These are phyloP conservation scores for Nannochloropsis gaditana DNA, from an alignment of 108 stramenopile genomes.

Conservation along the genomic window DNA sequence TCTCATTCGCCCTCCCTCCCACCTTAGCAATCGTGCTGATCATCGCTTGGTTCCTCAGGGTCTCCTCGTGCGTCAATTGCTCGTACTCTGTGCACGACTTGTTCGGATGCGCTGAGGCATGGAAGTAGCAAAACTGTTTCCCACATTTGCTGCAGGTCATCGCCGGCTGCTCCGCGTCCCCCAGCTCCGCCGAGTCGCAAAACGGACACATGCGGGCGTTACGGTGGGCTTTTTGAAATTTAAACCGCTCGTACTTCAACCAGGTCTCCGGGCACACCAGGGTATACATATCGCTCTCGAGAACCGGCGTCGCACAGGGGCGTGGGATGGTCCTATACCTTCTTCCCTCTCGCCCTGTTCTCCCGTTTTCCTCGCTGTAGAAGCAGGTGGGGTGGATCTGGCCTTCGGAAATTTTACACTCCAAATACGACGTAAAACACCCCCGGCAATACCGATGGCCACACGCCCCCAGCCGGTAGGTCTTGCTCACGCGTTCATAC, in stretches of 20 bases:
- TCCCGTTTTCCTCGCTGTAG: neutral
- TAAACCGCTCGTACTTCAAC: slow-evolving; percentile 52
- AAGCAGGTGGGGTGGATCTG: slow-evolving; percentile 30
- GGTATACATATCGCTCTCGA: slow-evolving; percentile 20
- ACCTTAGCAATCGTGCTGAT: slow-evolving; percentile 30
- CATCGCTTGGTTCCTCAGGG: slow-evolving; percentile 44
- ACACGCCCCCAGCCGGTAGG: slow-evolving; percentile 45
- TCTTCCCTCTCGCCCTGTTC: neutral
- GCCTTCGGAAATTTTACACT: slow-evolving; percentile 53
- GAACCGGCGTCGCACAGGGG: slow-evolving; percentile 16
- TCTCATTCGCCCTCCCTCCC: neutral
- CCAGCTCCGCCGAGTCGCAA: slow-evolving; percentile 48
- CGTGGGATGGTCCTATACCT: neutral
- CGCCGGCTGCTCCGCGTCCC: slow-evolving; percentile 36
- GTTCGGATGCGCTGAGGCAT: slow-evolving; percentile 57
- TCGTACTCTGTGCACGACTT: slow-evolving; percentile 50
- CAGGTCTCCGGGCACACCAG: slow-evolving; percentile 13
- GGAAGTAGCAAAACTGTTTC: slow-evolving; percentile 57
- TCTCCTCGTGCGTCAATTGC: slow-evolving; percentile 46
- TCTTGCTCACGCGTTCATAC: neutral
- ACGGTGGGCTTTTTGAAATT: slow-evolving; percentile 49
- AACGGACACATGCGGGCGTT: slow-evolving; percentile 56
- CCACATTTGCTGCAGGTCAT: slow-evolving; percentile 51
- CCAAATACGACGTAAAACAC: slow-evolving; percentile 54
- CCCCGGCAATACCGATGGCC: slow-evolving; percentile 52